Percentiles rank a stretch among this genome's conserved stretches.
Conservation (phyloP, 1,284 basidiomycete genomes). For the Tranzscheliella williamsii region DNA sequence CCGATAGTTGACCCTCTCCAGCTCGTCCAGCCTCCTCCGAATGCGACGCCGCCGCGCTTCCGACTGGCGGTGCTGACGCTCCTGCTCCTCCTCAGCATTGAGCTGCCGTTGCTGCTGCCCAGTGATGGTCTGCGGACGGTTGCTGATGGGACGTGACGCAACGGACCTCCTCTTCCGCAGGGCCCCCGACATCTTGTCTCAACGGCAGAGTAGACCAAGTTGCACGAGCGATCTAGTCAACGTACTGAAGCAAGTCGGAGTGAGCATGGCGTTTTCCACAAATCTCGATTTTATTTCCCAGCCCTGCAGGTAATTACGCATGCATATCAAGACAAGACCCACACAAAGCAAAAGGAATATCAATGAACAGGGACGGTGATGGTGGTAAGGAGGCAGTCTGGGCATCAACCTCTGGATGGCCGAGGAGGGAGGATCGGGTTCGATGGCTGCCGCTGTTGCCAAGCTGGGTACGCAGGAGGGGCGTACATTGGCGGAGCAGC, state of each 20-base stretch:
- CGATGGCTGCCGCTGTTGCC: too few relatives aligned
- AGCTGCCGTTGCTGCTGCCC: conserved; percentile 29
- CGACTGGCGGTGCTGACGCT: conserved; percentile 24
- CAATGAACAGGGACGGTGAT: too few relatives aligned
- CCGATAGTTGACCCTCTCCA: conserved; percentile 34
- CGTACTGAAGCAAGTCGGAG: background rate
- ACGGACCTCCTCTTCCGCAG: conserved; percentile 29
- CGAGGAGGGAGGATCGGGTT: too few relatives aligned
- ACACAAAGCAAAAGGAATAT: too few relatives aligned
- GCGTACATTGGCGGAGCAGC: too few relatives aligned
- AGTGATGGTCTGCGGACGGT: conserved; percentile 37
- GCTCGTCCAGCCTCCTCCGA: conserved; percentile 28
- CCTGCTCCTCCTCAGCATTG: conserved; percentile 25
- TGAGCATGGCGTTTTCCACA: background rate
- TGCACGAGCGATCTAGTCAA: too few relatives aligned
- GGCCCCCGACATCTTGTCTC: conserved; percentile 22
- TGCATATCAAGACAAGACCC: too few relatives aligned
- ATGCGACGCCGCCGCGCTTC: conserved; percentile 25
- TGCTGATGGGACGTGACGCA: conserved; percentile 21
- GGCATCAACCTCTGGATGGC: too few relatives aligned
- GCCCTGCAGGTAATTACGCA: too few relatives aligned
- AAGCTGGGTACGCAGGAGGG: too few relatives aligned
- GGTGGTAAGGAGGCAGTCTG: too few relatives aligned
- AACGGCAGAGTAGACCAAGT: too few relatives aligned
- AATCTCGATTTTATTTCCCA: background rate